Evolutionary conservation across 2,329 filamentous ascomycete species (phyloP).

Genomic region (Polytolypa hystricis): DNA sequence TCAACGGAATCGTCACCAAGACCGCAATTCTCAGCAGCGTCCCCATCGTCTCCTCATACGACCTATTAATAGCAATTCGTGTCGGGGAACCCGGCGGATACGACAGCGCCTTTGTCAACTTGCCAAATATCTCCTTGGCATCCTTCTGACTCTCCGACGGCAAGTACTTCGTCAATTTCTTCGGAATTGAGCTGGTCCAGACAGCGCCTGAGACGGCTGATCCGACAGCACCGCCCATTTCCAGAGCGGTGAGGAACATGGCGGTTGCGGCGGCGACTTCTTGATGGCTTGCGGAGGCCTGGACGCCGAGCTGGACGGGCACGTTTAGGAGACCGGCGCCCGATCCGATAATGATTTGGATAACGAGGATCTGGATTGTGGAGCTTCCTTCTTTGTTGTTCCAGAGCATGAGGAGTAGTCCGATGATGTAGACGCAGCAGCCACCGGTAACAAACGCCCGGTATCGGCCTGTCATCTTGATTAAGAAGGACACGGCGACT

Average conservation of each 20-base stretch:
- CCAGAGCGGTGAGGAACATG: slow-evolving; percentile 49
- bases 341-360: slow-evolving; percentile 50
- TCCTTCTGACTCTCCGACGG: slow-evolving; percentile 35
- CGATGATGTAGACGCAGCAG: slow-evolving; percentile 44
- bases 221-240: slow-evolving; percentile 50
- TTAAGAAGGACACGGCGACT: slow-evolving; percentile 48
- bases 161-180: slow-evolving; percentile 40
- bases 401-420: slow-evolving; percentile 47
- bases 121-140: slow-evolving; percentile 39
- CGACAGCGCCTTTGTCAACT: slow-evolving; percentile 44
- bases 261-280: slow-evolving; percentile 52
- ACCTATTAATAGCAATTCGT: slow-evolving; percentile 49
- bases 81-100: slow-evolving; percentile 48
- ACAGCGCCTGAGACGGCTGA: slow-evolving; percentile 52
- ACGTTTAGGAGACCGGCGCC: slow-evolving; percentile 49
- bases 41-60: slow-evolving; percentile 56
- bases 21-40: slow-evolving; percentile 46
- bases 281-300: slow-evolving; percentile 50
- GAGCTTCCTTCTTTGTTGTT: slow-evolving; percentile 43
- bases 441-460: slow-evolving; percentile 51
- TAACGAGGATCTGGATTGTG: slow-evolving; percentile 46
- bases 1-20: slow-evolving; percentile 44
- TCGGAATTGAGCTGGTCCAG: slow-evolving; percentile 50
- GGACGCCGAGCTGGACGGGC: slow-evolving; percentile 48
- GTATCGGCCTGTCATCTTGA: slow-evolving; percentile 53